Base-by-base conservation (phyloP, 768 basidiomycete species). In the Suillus brevipes region DNA sequence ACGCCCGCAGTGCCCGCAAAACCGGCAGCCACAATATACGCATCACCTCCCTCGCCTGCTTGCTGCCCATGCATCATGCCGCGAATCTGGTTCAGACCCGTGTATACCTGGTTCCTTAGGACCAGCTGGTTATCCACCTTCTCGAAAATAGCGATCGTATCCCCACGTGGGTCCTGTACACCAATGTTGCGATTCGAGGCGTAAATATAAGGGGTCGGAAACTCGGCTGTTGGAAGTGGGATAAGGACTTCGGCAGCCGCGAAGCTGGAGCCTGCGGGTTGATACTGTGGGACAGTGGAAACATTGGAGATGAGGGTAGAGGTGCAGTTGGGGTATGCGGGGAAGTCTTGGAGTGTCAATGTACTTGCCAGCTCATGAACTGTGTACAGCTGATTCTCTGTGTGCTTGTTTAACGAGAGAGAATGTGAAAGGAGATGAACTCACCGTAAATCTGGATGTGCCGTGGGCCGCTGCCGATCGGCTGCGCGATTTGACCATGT, bases 181-280 rank as follows among this genome's bases (percentile, higher is more conserved):
- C 82, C 85, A 0, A 78, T 79, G 74, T 90, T 89, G 49, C 89
- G 82, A 77, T 91, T 91, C 5, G 89, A 89, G 23, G 80, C 82
- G 75, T 90, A 91, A 68, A 90, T 83, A 68, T 84, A 87, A 0
- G 84, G 80, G 4, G 68, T 78, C 0, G 81, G 82, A 78, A 86
- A 90, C 25, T 71, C 69, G 3, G 63, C 31, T 1, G 81, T 81
- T 1, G 82, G 78, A 16, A 79, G 66, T 0, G 89, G 85, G 65
- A 89, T 84, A 53, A 90, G 81, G 68, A 91, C 84, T 69, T 90
- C 89, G 10, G 79, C 89, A 1, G 84, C 88, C 12, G 83, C 71
- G 70, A 83, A 88, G 66, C 70, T 62, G 40, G 82, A 68, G 67
- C 74, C 64, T 67, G 80, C 56, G 34, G 81, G 77, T 74, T 74